phyloP scores from a whole-genome alignment of 495 filamentous ascomycete species.

The Lophiostoma macrostomum region DNA sequence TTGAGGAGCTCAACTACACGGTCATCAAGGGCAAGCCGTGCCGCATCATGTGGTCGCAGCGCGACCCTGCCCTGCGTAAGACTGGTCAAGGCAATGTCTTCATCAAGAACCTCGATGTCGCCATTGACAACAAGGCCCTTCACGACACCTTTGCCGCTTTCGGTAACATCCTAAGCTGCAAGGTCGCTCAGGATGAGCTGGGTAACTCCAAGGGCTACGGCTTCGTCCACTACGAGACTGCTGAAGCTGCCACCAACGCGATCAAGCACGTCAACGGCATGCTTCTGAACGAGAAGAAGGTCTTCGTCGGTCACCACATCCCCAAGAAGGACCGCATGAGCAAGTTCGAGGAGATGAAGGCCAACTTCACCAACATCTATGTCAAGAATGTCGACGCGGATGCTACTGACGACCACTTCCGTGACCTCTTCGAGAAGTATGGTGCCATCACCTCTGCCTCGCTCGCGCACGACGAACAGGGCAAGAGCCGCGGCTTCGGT shows the following conservation, averaged over 20 bases:
- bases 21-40: conserved; percentile 97
- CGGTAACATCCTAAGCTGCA: conserved; percentile 98
- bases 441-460: conserved; percentile 96
- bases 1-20: conserved; percentile 99
- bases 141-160: conserved; percentile 99
- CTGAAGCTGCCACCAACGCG: conserved; percentile 90
- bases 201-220: conserved; percentile 97
- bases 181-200: conserved; percentile 96
- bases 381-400: conserved; percentile 96
- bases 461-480: conserved; percentile 81
- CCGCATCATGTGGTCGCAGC: conserved; percentile 99
- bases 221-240: conserved; percentile 99
- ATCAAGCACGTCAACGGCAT: conserved; percentile 99
- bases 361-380: conserved; percentile 99
- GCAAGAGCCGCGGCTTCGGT: conserved; percentile 95
- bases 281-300: conserved; percentile 99
- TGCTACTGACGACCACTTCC: conserved; percentile 90
- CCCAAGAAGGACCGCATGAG: conserved; percentile 99
- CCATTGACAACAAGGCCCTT: conserved; percentile 99
- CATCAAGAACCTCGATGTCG: conserved; percentile 99
- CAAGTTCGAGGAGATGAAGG: conserved; percentile 99
- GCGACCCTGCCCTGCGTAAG: conserved; percentile 98
- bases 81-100: conserved; percentile 99
- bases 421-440: conserved; percentile 81
- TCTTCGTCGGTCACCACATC: conserved; percentile 98